Base-by-base conservation (phyloP, 2,329 filamentous ascomycete genomes). In the Ophiocordyceps polyrhachis-furcata region DNA sequence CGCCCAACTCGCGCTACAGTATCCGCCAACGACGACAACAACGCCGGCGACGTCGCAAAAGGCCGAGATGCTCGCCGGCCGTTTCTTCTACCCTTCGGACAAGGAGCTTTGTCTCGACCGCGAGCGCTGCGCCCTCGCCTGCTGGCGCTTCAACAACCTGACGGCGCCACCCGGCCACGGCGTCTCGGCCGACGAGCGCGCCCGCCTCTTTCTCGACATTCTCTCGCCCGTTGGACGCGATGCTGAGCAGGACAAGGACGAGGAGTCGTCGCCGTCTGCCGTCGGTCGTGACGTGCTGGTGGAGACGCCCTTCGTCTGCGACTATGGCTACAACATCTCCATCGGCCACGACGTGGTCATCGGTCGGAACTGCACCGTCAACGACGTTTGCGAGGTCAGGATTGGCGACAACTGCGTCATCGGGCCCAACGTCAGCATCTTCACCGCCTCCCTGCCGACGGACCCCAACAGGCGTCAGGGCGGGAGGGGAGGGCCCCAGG, bases 241-340 rank as follows among this genome's bases (percentile, higher is more conserved):
- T 43, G 59, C 23, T 4, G 23, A 25, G 23, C 23, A 25, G 23
- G 23, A 25, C n/a, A n/a, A n/a, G n/a, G n/a, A n/a, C n/a, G n/a
- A n/a, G n/a, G n/a, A 38, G 69, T 73, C 52, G 57, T 66, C 45
- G 83, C 74, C 46, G 23, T 25, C 23, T 25, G 73, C 69, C 21
- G 73, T 91, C 5, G 85, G 85, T n/a, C 73, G 79, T 15, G 76
- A 81, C 45, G 81, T 84, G 5, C 70, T 80, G 40, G 82, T 98
- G 23, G 86, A 94, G 55, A 78, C 83, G 3, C 89, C 89, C 0
- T 96, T 98, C 60, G 79, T 73, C 42, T 95, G 89, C 58, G 87
- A 95, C 55, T 95, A 95, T 56, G 91, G 91, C 1, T 96, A 94
- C 65, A 96, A 98, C 59, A 82, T 96, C 53, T 74, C 74, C 42